Conservation (phyloP, 2,329 filamentous ascomycete genomes). For the Botrytis fragariae region DNA sequence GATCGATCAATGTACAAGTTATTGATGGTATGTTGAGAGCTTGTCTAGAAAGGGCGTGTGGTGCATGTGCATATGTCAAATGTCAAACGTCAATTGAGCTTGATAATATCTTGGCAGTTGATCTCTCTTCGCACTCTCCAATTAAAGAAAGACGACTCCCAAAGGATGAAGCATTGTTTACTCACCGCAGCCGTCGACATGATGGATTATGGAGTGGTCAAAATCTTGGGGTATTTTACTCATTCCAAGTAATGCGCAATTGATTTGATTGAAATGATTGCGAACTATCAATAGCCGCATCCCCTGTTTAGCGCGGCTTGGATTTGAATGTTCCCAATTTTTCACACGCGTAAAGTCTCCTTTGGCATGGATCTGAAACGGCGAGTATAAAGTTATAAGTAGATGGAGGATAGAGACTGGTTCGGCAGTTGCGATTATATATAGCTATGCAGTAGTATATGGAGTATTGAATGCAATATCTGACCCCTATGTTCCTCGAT, state of each 20-base stretch:
- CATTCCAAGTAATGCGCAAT: not conserved
- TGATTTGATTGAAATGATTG: not conserved
- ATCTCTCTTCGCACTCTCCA: not conserved
- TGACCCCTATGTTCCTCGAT: not conserved
- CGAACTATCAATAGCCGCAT: constrained; percentile 1
- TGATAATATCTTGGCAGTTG: constrained; percentile 1
- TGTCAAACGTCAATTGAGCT: not conserved
- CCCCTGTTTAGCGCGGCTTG: constrained; percentile 3
- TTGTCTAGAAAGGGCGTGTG: not conserved
- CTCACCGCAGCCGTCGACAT: constrained; percentile 14
- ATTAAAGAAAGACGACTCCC: not conserved
- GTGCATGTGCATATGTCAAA: not conserved
- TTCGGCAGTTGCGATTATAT: not conserved
- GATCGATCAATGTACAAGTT: not conserved
- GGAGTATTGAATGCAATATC: not conserved
- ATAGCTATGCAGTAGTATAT: not conserved
- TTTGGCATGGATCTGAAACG: not conserved
- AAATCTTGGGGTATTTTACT: not conserved
- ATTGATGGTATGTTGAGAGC: not conserved
- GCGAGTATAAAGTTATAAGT: not conserved
- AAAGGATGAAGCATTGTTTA: not conserved
- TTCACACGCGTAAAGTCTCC: not conserved
- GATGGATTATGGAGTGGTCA: not conserved
- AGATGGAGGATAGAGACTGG: not conserved
- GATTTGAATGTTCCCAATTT: not conserved